Conservation (phyloP, 495 filamentous ascomycete species). For the Bombardia bombarda region DNA sequence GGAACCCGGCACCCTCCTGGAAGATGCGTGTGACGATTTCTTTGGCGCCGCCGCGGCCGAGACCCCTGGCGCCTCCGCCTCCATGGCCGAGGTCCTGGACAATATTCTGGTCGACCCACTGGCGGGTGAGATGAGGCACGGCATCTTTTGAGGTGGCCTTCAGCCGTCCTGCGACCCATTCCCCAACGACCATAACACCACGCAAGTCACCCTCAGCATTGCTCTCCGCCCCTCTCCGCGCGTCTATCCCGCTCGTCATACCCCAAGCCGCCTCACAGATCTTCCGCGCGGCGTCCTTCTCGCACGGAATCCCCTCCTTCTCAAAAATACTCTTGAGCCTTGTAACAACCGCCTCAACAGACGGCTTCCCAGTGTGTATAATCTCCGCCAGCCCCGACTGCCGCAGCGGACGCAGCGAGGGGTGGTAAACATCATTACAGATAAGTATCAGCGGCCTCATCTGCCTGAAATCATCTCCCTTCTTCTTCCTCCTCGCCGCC, state of each 20-base stretch:
- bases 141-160: slow-evolving; percentile 38
- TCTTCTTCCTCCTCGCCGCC: slow-evolving; percentile 37
- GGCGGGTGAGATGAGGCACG: slow-evolving; percentile 52
- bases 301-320: slow-evolving; percentile 76
- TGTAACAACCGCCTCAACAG: slow-evolving; percentile 75
- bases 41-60: slow-evolving; percentile 69
- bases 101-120: slow-evolving; percentile 78
- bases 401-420: slow-evolving; percentile 75
- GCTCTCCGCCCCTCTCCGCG: slow-evolving; percentile 46
- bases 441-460: slow-evolving; percentile 85
- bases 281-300: slow-evolving; percentile 78
- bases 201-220: slow-evolving; percentile 85
- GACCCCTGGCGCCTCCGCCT: slow-evolving; percentile 65
- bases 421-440: slow-evolving; percentile 96
- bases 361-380: slow-evolving; percentile 84
- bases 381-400: slow-evolving; percentile 77
- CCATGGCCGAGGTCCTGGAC: slow-evolving; percentile 61
- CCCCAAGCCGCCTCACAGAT: slow-evolving; percentile 92
- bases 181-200: slow-evolving; percentile 84
- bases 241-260: slow-evolving; percentile 53
- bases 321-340: slow-evolving; percentile 76
- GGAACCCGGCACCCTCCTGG: slow-evolving; percentile 77
- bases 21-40: slow-evolving; percentile 84
- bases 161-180: slow-evolving; percentile 86
- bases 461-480: slow-evolving; percentile 74